Conservation (phyloP, 176 grass and related monocot genomes). For the Aegilops longissima region DNA sequence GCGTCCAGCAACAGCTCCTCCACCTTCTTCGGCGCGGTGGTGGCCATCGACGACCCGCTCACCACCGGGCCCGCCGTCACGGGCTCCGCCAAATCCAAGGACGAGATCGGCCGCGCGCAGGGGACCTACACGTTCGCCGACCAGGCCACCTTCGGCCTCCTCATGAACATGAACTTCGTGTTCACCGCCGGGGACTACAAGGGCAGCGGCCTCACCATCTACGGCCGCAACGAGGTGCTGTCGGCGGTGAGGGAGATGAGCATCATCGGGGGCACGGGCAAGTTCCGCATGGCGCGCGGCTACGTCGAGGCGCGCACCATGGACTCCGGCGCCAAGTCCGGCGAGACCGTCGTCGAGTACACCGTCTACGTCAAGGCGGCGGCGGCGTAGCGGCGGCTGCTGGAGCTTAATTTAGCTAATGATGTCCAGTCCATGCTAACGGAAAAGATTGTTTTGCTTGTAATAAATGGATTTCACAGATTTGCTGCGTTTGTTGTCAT, state of each 20-base stretch:
- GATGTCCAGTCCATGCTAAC: not conserved
- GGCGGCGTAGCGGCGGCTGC: not conserved
- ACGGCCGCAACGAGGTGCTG: conserved; percentile 59
- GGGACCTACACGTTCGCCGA: conserved; percentile 60
- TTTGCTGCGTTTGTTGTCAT: not conserved
- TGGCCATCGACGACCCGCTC: conserved; percentile 76
- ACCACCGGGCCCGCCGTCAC: conserved; percentile 23
- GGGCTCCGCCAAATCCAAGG: conserved; percentile 3
- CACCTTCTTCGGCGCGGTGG: conserved; percentile 50
- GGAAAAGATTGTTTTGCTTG: not conserved
- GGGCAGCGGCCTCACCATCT: conserved; percentile 55
- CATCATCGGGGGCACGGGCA: conserved; percentile 63
- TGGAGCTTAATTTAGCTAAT: not conserved
- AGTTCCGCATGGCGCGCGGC: conserved; percentile 56
- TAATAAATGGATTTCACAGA: not conserved
- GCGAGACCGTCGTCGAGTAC: conserved; percentile 66
- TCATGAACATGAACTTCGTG: conserved; percentile 80
- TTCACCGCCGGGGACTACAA: conserved; percentile 70
- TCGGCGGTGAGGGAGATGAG: conserved; percentile 58
- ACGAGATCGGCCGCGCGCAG: conserved; percentile 63
- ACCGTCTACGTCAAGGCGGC: conserved; percentile 44
- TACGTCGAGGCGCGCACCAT: conserved; percentile 57
- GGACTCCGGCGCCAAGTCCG: not conserved
- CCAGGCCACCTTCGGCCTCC: conserved; percentile 27
- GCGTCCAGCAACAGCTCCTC: conserved; percentile 16